Percentiles rank a stretch among this genome's conserved stretches.
These are phyloP conservation scores for Deinandra increscens DNA, from an alignment of 129 eudicot species.

Conservation along the genomic window DNA sequence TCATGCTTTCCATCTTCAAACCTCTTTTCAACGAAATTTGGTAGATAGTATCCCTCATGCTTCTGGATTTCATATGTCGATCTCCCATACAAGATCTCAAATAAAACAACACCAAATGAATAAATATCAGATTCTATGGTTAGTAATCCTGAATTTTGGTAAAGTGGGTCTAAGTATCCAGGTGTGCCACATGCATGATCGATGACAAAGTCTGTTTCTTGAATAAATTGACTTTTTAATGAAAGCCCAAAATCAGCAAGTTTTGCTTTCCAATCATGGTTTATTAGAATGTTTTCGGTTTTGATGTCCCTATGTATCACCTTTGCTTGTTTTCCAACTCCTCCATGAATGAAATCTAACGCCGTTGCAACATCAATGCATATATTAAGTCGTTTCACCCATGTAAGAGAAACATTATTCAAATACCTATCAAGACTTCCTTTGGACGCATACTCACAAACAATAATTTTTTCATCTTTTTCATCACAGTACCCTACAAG, in stretches of 20 bases:
- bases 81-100: neutral
- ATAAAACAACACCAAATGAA: neutral
- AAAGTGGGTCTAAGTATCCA: neutral
- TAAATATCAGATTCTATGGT: slow-evolving; percentile 6
- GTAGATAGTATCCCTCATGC: neutral
- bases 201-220: neutral
- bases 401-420: neutral
- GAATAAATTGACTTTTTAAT: neutral
- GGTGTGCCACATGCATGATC: neutral
- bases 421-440: slow-evolving; percentile 5
- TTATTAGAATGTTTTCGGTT: neutral
- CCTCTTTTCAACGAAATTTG: neutral
- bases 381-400: slow-evolving; percentile 7
- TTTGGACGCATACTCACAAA: neutral
- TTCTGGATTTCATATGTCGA: neutral
- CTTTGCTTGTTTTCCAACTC: slow-evolving; percentile 2
- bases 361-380: slow-evolving; percentile 4
- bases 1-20: neutral
- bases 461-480: neutral
- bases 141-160: neutral
- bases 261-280: neutral
- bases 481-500: slow-evolving; percentile 8
- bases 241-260: slow-evolving; percentile 8
- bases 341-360: neutral
- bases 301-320: slow-evolving; percentile 12